phyloP scores from a whole-genome alignment of 2,329 filamentous ascomycete genomes.

The Fusarium sp. region DNA sequence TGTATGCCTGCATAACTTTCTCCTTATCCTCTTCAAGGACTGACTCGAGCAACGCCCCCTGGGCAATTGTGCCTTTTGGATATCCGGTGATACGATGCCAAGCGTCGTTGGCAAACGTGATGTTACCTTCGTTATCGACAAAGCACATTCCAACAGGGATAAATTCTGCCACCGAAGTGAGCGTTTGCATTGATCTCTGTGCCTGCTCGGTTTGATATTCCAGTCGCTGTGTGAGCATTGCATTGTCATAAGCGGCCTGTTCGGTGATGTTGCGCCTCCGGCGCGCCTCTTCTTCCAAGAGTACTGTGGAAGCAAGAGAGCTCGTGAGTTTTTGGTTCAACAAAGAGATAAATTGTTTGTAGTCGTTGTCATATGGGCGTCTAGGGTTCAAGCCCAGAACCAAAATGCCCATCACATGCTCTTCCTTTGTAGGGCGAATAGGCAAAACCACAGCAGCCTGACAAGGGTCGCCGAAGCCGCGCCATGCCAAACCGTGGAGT shows the following conservation, averaged over 20 bases:
- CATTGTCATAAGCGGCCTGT: conserved; percentile 74
- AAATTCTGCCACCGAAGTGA: conserved; percentile 77
- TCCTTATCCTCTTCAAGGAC: conserved; percentile 60
- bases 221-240: conserved; percentile 73
- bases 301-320: conserved; percentile 75
- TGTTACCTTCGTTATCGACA: conserved; percentile 70
- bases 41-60: conserved; percentile 56
- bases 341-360: conserved; percentile 72
- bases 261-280: conserved; percentile 61
- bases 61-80: conserved; percentile 49
- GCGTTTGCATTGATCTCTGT: conserved; percentile 70
- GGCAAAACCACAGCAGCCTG: conserved; percentile 75
- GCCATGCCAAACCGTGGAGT: conserved; percentile 68
- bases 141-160: conserved; percentile 81
- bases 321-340: conserved; percentile 70
- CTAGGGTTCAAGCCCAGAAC: conserved; percentile 78
- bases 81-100: conserved; percentile 67
- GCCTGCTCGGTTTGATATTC: conserved; percentile 65
- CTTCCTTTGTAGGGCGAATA: conserved; percentile 73
- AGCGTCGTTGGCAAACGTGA: conserved; percentile 78
- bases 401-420: conserved; percentile 74
- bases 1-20: conserved; percentile 56
- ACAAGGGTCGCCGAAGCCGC: conserved; percentile 74
- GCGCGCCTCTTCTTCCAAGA: conserved; percentile 77
- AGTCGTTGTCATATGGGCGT: conserved; percentile 79